Percentiles rank a stretch among this genome's conserved stretches.
These are phyloP conservation scores for Trametes gibbosa DNA, from an alignment of 768 basidiomycete species.

Conservation along the genomic window DNA sequence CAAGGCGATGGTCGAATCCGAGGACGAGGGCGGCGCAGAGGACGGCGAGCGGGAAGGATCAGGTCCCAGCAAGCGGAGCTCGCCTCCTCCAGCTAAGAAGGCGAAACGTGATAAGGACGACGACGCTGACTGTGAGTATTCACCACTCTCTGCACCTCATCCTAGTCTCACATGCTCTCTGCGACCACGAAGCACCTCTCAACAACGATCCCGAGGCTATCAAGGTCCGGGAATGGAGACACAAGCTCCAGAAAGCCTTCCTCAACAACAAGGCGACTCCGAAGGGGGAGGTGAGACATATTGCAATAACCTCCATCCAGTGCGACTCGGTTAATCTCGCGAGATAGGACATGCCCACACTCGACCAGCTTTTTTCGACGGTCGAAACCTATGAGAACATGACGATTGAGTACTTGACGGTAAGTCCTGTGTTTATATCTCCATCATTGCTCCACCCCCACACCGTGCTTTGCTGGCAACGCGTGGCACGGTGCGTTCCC, in stretches of 20 bases:
- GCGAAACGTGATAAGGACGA: constrained; percentile 57
- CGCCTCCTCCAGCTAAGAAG: constrained; percentile 67
- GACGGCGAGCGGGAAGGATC: constrained; percentile 38
- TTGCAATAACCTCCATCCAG: not conserved
- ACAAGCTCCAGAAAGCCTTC: constrained; percentile 87
- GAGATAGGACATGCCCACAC: constrained; percentile 69
- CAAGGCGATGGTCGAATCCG: constrained; percentile 63
- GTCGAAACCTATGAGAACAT: constrained; percentile 77
- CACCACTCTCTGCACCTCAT: not conserved
- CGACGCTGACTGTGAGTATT: constrained; percentile 54
- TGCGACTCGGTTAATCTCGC: constrained; percentile 5
- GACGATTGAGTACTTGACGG: constrained; percentile 70
- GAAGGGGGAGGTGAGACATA: constrained; percentile 55
- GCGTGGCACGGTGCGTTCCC: constrained; percentile 16
- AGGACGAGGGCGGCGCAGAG: constrained; percentile 43
- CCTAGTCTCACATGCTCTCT: not conserved
- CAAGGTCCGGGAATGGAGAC: constrained; percentile 89
- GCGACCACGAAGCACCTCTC: constrained; percentile 36
- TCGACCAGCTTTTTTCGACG: constrained; percentile 69
- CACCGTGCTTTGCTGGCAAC: constrained; percentile 31
- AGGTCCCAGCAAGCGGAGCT: constrained; percentile 50
- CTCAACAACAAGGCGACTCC: constrained; percentile 63
- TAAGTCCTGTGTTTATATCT: constrained; percentile 30
- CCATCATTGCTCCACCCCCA: constrained; percentile 1
- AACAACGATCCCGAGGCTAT: constrained; percentile 58